These are phyloP conservation scores for Leptographium lundbergii DNA, from an alignment of 2,329 filamentous ascomycete genomes.

Conservation along the genomic window DNA sequence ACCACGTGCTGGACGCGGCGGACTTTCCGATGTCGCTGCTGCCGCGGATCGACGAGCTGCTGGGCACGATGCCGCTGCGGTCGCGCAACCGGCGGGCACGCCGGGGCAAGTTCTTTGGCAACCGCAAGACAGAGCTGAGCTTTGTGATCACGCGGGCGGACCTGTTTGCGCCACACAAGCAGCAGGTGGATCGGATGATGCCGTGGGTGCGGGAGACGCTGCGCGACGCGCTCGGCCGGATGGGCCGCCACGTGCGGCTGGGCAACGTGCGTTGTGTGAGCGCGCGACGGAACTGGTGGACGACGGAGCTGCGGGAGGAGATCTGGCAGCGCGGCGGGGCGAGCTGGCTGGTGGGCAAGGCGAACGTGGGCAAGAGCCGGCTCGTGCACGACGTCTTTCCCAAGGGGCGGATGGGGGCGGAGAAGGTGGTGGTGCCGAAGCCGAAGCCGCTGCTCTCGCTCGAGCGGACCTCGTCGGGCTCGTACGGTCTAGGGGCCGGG, in stretches of 20 bases:
- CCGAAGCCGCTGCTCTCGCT: not conserved
- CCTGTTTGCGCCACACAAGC: conserved; percentile 69
- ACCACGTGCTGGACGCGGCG: conserved; percentile 87
- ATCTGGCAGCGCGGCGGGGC: conserved; percentile 76
- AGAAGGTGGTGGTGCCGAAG: conserved; percentile 7
- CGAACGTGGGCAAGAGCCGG: conserved; percentile 93
- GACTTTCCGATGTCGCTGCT: conserved; percentile 94
- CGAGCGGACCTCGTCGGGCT: not conserved
- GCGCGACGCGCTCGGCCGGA: conserved; percentile 58
- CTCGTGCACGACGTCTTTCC: conserved; percentile 83
- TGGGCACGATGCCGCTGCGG: conserved; percentile 61
- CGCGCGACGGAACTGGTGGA: conserved; percentile 83
- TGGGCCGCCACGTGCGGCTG: conserved; percentile 59
- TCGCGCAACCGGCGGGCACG: conserved; percentile 70
- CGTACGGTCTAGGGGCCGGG: not conserved
- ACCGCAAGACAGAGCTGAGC: conserved; percentile 63
- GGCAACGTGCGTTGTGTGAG: conserved; percentile 84
- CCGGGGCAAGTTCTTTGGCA: conserved; percentile 49
- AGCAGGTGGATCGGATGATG: conserved; percentile 76
- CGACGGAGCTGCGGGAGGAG: conserved; percentile 69
- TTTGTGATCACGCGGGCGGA: conserved; percentile 89
- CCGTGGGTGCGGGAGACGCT: conserved; percentile 70
- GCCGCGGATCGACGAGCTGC: conserved; percentile 56
- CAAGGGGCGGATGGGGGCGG: conserved; percentile 44
- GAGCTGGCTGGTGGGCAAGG: conserved; percentile 95